Evolutionary conservation across 805 yeast species (phyloP), one percentile per base, ranked within the genome.

Genomic region (Pichia insulana): DNA sequence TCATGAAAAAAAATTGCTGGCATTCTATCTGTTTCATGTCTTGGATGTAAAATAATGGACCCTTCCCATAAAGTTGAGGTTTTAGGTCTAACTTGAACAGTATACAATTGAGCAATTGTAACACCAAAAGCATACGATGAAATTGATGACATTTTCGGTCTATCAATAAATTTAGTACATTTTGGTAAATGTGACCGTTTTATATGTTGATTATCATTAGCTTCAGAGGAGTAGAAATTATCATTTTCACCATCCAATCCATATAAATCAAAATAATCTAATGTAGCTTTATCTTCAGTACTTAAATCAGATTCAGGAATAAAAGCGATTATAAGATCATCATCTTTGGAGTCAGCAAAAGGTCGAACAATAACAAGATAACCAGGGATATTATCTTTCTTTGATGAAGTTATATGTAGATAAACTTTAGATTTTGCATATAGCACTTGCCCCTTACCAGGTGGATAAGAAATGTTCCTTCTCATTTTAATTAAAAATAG

Each of bases 1-100:
- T 92, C 98, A 61, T 92, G 98, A 67, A 92, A 89, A 60, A 89
- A 92, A 33, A 92, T 55, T 4, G 88, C 81, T 0, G 97, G 97
- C 15, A 87, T 62, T 35, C 78, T 76, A 42, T 76, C 82, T 31
- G 53, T 30, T 8, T 76, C 76, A 34, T 65, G 76, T 49, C 74
- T 74, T 2, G 90, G 75, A 59, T 86, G 81, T 25, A 92, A 61
- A 2, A 87, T 67, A 13, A 90, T 65, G 0, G 96, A 84, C 0
- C 99, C 99, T 63, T 74, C 77, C 96, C 97, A 90, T 78, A 88
- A 80, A 2, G 89, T 95, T 13, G 77, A 65, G 2, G 88, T 78
- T 6, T 96, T 97, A 2, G 80, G 80, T 41, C 97, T 71, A 11
- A 82, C 74, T 59, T 89, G 95, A 33, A 92, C 69, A 20, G 95